These are phyloP conservation scores for Chytriomyces sp. DNA, from an alignment of 192 early-diverging fungal species.

Conservation along the genomic window DNA sequence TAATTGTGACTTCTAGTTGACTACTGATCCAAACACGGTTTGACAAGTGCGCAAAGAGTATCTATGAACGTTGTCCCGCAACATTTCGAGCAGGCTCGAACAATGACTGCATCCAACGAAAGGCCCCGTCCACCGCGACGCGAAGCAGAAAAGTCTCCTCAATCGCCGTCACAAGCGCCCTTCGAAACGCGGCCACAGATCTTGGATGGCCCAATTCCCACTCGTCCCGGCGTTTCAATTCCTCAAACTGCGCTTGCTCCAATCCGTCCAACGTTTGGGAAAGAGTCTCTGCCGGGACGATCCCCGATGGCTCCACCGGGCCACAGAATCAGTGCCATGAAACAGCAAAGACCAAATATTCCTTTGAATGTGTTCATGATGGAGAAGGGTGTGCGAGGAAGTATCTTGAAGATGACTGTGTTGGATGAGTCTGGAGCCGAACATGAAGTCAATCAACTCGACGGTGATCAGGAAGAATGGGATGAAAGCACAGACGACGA, in stretches of 20 bases:
- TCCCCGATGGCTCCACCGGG: not conserved
- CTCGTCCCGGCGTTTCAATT: not conserved
- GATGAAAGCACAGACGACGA: slow-evolving; percentile 28
- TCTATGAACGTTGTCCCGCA: not conserved
- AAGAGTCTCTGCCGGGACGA: not conserved
- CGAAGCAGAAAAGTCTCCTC: not conserved
- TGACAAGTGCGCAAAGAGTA: not conserved
- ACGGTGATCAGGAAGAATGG: not conserved
- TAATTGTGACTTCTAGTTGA: not conserved
- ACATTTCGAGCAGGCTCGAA: not conserved
- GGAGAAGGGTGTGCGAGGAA: not conserved
- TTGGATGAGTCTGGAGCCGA: not conserved
- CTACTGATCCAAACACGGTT: not conserved
- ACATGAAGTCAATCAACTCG: not conserved
- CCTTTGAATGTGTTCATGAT: slow-evolving; percentile 5
- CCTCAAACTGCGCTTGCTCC: not conserved
- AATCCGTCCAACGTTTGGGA: not conserved
- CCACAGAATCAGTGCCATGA: not conserved
- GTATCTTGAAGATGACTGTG: not conserved
- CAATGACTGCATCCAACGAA: not conserved
- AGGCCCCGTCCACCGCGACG: not conserved
- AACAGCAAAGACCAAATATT: not conserved
- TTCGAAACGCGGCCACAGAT: not conserved
- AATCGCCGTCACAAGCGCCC: not conserved
- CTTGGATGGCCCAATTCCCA: too few species aligned